Conservation (phyloP, 2,329 filamentous ascomycete species). For the Pseudocercospora ulei region DNA sequence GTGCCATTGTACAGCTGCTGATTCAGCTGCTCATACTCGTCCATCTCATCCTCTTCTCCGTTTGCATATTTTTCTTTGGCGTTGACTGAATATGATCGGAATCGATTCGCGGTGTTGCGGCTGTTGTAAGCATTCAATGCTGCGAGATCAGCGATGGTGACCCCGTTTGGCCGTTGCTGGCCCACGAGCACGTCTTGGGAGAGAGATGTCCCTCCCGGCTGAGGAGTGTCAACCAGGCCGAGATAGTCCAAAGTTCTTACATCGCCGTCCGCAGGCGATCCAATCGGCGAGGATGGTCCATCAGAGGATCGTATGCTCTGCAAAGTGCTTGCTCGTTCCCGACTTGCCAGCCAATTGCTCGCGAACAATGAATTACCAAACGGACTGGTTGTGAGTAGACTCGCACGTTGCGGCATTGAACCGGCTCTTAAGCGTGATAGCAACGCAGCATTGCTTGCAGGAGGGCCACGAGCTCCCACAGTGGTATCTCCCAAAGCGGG, state of each 20-base stretch:
- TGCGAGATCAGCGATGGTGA: conserved; percentile 62
- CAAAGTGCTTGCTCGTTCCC: conserved; percentile 77
- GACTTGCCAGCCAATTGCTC: conserved; percentile 70
- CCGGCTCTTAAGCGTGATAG: conserved; percentile 81
- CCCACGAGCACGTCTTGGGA: conserved; percentile 50
- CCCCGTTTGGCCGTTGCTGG: conserved; percentile 42
- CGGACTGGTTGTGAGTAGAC: conserved; percentile 54
- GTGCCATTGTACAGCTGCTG: conserved; percentile 50
- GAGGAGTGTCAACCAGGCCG: conserved; percentile 85
- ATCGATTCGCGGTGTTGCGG: conserved; percentile 65
- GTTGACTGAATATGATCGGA: conserved; percentile 96
- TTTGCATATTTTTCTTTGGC: conserved; percentile 96
- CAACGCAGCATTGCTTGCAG: conserved; percentile 56
- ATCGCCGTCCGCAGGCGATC: conserved; percentile 75
- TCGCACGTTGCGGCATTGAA: conserved; percentile 83
- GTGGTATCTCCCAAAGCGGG: conserved; percentile 29
- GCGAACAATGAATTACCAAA: conserved; percentile 86
- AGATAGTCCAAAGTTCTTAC: conserved; percentile 93
- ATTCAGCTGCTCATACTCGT: conserved; percentile 47
- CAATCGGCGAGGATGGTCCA: conserved; percentile 74
- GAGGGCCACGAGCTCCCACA: conserved; percentile 39
- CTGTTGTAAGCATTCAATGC: conserved; percentile 67
- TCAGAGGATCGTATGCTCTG: conserved; percentile 83
- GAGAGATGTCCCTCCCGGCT: conserved; percentile 63
- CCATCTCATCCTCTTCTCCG: conserved; percentile 54